These are phyloP conservation scores for Rhododendron ferrugineum DNA, from an alignment of 148 eudicot species.

Conservation along the genomic window DNA sequence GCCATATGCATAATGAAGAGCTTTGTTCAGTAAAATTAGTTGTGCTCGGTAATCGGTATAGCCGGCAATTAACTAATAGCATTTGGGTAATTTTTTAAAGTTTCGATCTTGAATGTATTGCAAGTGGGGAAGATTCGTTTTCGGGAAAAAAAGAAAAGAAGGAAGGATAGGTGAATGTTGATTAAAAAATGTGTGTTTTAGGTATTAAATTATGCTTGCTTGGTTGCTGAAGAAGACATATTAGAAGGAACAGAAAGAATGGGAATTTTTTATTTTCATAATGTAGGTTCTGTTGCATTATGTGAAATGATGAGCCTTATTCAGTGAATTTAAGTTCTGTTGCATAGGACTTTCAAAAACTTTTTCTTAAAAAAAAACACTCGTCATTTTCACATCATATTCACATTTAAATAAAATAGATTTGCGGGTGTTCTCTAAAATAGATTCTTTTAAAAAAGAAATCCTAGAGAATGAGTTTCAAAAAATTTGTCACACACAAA, in stretches of 20 bases:
- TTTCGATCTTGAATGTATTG: not conserved
- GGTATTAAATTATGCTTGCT: slow-evolving; percentile 6
- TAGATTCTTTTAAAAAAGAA: not conserved
- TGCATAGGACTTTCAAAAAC: not conserved
- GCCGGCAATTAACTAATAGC: not conserved
- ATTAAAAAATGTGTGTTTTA: not conserved
- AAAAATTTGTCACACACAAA: not conserved
- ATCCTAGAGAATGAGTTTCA: not conserved
- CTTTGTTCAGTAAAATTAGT: too few species aligned
- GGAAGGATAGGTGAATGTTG: too few species aligned
- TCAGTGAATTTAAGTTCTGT: not conserved
- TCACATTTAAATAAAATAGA: not conserved
- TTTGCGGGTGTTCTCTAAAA: too few species aligned
- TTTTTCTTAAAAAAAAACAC: not conserved
- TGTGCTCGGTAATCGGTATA: too few species aligned
- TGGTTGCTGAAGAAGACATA: not conserved
- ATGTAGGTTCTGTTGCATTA: not conserved
- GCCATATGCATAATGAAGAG: not conserved
- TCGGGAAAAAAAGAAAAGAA: not conserved
- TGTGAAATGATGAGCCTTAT: not conserved
- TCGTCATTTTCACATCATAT: not conserved
- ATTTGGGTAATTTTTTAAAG: not conserved
- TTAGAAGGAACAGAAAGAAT: not conserved
- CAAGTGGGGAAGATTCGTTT: not conserved
- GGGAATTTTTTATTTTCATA: not conserved